Base-by-base conservation (phyloP, 2,329 filamentous ascomycete species). In the Ascosphaera aggregata region DNA sequence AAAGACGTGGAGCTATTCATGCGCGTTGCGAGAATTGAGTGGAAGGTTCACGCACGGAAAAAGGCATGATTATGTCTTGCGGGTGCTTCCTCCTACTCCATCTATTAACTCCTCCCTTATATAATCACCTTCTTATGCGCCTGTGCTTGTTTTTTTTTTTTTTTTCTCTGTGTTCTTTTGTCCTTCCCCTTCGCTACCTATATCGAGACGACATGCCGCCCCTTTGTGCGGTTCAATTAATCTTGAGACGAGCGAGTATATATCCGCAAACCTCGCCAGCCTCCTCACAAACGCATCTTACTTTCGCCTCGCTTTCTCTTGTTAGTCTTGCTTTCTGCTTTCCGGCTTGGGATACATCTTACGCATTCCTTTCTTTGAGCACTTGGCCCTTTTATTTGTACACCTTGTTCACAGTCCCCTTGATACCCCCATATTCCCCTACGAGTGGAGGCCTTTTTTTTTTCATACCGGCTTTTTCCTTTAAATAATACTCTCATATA, bases 1-100 rank as follows among this genome's bases (percentile, higher is more conserved):
- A 82, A 82, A 57, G 86, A 98, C 50, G 82, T 93, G 52, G 84
- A 95, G 54, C 59, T 92, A 42, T 66, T 98, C 49, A 92, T 98
- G 81, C 76, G 76, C 49, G 81, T 94, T 42, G 75, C 82, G 18
- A 76, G 76, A 51, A 74, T 80, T 11, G 86, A 95, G 60, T 94
- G 80, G 71, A 92, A 80, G 61, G 60, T 71, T 49, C 62, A 69
- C 47, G 51, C 54, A 60, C 67, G 63, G 62, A 70, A 61, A 42
- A 59, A 54, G 41, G 36, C 31, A n/a, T 39, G 4, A 32, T 32
- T 32, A 5, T 24, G 35, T 37, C 9, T 15, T 9, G 20, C 17
- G 17, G 19, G 2, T 38, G 2, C 17, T 36, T 17, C 16, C 11
- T 9, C 9, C 22, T 18, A 15, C 15, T 16, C 27, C 18, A 18